phyloP scores from a whole-genome alignment of 148 eudicot species.

The Rhododendron vialii region DNA sequence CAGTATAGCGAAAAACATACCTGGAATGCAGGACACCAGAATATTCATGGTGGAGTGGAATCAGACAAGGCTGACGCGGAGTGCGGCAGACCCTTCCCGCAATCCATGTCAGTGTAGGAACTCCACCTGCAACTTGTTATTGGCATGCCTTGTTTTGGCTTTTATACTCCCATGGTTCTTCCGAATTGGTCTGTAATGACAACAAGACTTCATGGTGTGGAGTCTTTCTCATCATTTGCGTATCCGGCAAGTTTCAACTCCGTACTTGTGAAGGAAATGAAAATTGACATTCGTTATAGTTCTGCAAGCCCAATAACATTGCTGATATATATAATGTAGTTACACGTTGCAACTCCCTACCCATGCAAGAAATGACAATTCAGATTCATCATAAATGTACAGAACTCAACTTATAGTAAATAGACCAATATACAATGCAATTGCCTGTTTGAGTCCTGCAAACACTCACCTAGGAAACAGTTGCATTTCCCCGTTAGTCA shows the following conservation, averaged over 20 bases:
- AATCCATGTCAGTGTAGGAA: conserved; percentile 6
- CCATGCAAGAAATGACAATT: not conserved
- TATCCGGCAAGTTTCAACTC: not conserved
- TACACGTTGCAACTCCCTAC: not conserved
- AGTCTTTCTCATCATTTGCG: not conserved
- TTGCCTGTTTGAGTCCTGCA: conserved; percentile 3
- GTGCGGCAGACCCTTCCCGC: not conserved
- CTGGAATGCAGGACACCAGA: conserved; percentile 26
- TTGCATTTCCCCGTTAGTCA: not conserved
- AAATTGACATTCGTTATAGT: not conserved
- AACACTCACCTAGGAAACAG: not conserved
- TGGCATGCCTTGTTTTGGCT: conserved; percentile 27
- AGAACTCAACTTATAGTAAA: not conserved
- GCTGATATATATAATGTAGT: not conserved
- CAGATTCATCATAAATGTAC: not conserved
- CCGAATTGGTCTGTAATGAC: conserved; percentile 6
- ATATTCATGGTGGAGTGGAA: conserved; percentile 15
- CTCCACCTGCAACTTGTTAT: conserved; percentile 27
- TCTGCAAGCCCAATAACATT: not conserved
- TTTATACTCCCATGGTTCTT: conserved; percentile 40
- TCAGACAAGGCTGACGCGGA: conserved; percentile 10
- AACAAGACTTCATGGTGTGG: not conserved
- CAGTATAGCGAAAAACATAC: conserved; percentile 30
- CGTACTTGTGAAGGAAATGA: not conserved
- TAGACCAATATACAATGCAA: not conserved